phyloP scores from a whole-genome alignment of 2,329 filamentous ascomycete species.

The Pezicula neosporulosa region DNA sequence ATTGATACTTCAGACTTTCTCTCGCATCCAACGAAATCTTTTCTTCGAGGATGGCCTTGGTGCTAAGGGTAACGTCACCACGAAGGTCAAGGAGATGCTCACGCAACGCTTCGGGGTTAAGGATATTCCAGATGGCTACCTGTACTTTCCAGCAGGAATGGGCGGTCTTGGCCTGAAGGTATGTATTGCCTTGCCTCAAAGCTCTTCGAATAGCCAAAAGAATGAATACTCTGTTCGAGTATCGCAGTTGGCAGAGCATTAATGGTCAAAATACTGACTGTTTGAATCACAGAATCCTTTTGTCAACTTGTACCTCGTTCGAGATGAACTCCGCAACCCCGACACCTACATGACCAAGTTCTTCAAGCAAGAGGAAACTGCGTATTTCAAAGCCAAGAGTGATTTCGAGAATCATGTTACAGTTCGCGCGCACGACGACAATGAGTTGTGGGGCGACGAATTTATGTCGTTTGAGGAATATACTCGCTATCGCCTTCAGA shows the following conservation, averaged over 20 bases:
- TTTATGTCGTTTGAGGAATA: constrained; percentile 38
- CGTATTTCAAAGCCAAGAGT: constrained; percentile 28
- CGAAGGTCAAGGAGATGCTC: constrained; percentile 45
- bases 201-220: too few species aligned
- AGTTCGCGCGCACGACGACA: constrained; percentile 11
- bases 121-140: constrained; percentile 34
- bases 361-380: constrained; percentile 27
- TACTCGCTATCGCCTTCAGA: constrained; percentile 29
- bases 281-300: too few species aligned
- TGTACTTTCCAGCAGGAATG: constrained; percentile 33
- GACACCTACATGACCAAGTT: not conserved
- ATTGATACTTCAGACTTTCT: constrained; percentile 46
- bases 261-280: too few species aligned
- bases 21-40: constrained; percentile 45
- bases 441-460: constrained; percentile 12
- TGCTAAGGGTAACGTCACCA: constrained; percentile 36
- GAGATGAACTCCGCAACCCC: too few species aligned
- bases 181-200: too few species aligned
- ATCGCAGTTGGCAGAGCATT: too few species aligned
- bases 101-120: constrained; percentile 41
- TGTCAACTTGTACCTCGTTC: too few species aligned
- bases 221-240: too few species aligned
- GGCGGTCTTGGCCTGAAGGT: constrained; percentile 35
- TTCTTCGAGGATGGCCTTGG: constrained; percentile 29
- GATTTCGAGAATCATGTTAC: constrained; percentile 24